Evolutionary conservation across 1,284 basidiomycete species (phyloP).

Genomic region (Vanrija humicola): DNA sequence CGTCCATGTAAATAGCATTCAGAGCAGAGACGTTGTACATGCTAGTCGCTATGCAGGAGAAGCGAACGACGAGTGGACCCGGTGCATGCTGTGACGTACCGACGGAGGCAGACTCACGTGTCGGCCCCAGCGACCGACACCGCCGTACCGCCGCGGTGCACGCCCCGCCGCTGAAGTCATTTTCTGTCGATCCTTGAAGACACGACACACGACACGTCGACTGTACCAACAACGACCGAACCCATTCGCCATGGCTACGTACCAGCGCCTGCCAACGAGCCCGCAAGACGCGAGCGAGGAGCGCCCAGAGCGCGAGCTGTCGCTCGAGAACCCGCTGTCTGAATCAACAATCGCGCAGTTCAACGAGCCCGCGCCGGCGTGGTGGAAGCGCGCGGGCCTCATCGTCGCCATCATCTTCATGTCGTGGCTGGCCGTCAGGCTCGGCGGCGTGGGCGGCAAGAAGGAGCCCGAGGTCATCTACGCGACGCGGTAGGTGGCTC

Average conservation of each 20-base stretch:
- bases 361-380: constrained; percentile 39
- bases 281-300: constrained; percentile 4
- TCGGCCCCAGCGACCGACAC: no score
- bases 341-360: constrained; percentile 31
- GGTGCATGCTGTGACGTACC: no score
- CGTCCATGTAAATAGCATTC: no score
- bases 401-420: constrained; percentile 33
- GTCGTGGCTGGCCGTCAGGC: constrained; percentile 33
- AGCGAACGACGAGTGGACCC: no score
- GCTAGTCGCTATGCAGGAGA: no score
- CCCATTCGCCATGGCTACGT: background rate
- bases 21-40: no score
- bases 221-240: background rate
- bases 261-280: constrained; percentile 17
- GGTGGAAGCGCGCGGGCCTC: constrained; percentile 40
- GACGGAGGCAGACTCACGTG: no score
- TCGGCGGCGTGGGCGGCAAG: constrained; percentile 19
- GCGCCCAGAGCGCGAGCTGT: constrained; percentile 3
- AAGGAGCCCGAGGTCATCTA: constrained; percentile 44
- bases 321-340: constrained; percentile 9
- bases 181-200: no score
- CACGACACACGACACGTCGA: no score
- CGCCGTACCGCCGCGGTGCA: no score
- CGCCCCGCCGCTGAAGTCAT: no score
- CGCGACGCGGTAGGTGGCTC: constrained; percentile 41